Conservation (phyloP, 2,329 filamentous ascomycete genomes). For the Dactylellina sp. region DNA sequence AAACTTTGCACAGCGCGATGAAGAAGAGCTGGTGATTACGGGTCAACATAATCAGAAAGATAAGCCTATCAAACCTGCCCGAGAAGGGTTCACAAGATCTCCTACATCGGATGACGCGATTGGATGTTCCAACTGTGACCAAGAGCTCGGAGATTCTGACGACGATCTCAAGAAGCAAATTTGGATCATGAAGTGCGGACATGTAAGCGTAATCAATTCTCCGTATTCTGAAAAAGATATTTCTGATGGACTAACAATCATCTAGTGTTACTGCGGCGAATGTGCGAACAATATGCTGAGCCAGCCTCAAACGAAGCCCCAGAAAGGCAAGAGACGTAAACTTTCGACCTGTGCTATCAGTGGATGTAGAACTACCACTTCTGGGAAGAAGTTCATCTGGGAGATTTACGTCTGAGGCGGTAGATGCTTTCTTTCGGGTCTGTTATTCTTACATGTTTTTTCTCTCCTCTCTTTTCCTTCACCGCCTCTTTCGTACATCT, state of each 20-base stretch:
- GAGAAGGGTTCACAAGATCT: conserved; percentile 82
- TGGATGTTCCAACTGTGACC: conserved; percentile 86
- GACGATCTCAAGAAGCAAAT: conserved; percentile 79
- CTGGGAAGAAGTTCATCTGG: conserved; percentile 51
- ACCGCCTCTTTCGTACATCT: neutral
- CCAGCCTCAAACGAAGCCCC: conserved; percentile 59
- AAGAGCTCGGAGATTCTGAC: conserved; percentile 80
- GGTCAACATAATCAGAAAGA: conserved; percentile 65
- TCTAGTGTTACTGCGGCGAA: conserved; percentile 69
- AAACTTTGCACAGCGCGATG: conserved; percentile 62
- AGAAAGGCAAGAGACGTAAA: conserved; percentile 48
- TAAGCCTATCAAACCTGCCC: conserved; percentile 73
- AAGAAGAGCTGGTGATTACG: conserved; percentile 65
- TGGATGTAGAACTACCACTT: conserved; percentile 49
- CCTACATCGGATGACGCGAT: conserved; percentile 78
- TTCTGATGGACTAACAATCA: conserved; percentile 38
- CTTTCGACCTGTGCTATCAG: conserved; percentile 51
- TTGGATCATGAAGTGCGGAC: conserved; percentile 92
- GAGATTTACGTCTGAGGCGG: conserved; percentile 42
- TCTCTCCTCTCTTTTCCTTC: neutral
- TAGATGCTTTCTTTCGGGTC: neutral
- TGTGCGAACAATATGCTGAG: conserved; percentile 64
- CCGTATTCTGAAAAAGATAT: conserved; percentile 20
- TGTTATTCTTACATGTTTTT: neutral
- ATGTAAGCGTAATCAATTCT: conserved; percentile 74